phyloP scores from a whole-genome alignment of 345 rosid species.

The Physaria fendleri region DNA sequence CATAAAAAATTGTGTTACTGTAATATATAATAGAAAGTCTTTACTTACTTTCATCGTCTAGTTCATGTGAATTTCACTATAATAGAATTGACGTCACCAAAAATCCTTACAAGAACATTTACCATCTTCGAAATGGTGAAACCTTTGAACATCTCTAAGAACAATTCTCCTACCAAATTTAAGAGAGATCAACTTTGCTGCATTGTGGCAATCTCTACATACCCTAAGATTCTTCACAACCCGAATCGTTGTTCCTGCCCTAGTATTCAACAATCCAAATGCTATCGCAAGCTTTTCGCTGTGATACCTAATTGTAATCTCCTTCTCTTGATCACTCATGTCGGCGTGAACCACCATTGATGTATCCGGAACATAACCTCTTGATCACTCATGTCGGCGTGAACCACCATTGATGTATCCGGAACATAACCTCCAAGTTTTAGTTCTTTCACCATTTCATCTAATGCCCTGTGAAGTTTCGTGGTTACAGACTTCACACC shows the following conservation, averaged over 20 bases:
- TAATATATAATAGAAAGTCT: too few relatives aligned
- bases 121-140: slow-evolving; percentile 81
- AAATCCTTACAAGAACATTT: slow-evolving; percentile 77
- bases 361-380: slow-evolving; percentile 70
- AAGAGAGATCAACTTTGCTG: slow-evolving; percentile 62
- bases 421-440: slow-evolving; percentile 75
- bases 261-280: slow-evolving; percentile 68
- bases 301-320: slow-evolving; percentile 62
- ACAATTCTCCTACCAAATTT: slow-evolving; percentile 59
- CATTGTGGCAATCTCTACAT: slow-evolving; percentile 84
- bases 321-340: slow-evolving; percentile 63
- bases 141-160: slow-evolving; percentile 85
- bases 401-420: too few relatives aligned
- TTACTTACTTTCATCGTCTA: too few relatives aligned
- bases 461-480: slow-evolving; percentile 47
- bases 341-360: slow-evolving; percentile 53
- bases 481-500: slow-evolving; percentile 45
- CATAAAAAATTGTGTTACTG: too few relatives aligned
- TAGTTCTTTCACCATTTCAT: slow-evolving; percentile 57
- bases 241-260: slow-evolving; percentile 60
- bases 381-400: too few relatives aligned
- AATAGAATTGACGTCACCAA: slow-evolving; percentile 72
- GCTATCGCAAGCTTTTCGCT: slow-evolving; percentile 82
- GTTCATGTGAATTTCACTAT: too few relatives aligned
- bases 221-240: slow-evolving; percentile 83